Base-by-base conservation (phyloP, 2,329 filamentous ascomycete species). In the Nannizzia gypsea region DNA sequence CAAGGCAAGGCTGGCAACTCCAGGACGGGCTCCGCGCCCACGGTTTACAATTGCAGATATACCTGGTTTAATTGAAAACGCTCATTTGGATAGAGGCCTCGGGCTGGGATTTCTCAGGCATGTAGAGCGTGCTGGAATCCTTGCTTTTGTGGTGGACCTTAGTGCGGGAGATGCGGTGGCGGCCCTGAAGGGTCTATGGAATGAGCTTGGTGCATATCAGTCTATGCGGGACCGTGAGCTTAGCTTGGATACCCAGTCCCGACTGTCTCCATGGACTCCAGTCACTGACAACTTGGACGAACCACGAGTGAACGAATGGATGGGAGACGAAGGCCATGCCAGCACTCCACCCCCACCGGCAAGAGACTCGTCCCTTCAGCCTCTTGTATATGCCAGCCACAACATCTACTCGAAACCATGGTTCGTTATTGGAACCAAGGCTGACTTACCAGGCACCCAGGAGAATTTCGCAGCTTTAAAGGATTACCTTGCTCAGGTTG, bases 1-100 rank as follows among this genome's bases (percentile, higher is more conserved):
- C 0, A 89, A 90, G 1, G 63, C 74, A 4, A 70, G 83, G 38
- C 72, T 78, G 54, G 75, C 75, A 64, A 67, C 74, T 66, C 17
- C 77, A 69, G 66, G 77, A 71, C 71, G 78, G 72, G 74, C 80
- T 74, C 70, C 82, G 0, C 82, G 90, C 36, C 90, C 87, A 1
- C 85, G 88, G 60, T 96, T 97, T 73, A 95, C 89, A 6, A 87
- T 99, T 62, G 93, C 93, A 15, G 93, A 99, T 71, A 97, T 99
- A 60, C 93, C 93, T 1, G 93, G 93, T 1, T 78, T 99, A 62
- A 90, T 99, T 55, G 86, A 95, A 72, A 90, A 89, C 65, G 93
- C 93, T 0, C 92, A 97, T 74, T 81, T 96, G 6, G 91, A 99
- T 73, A 87, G 86, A 64, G 93, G 93, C 0, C 81, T 99, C 0